Base-by-base conservation (phyloP, 805 yeast genomes). In the Kurtzmaniella fragi region DNA sequence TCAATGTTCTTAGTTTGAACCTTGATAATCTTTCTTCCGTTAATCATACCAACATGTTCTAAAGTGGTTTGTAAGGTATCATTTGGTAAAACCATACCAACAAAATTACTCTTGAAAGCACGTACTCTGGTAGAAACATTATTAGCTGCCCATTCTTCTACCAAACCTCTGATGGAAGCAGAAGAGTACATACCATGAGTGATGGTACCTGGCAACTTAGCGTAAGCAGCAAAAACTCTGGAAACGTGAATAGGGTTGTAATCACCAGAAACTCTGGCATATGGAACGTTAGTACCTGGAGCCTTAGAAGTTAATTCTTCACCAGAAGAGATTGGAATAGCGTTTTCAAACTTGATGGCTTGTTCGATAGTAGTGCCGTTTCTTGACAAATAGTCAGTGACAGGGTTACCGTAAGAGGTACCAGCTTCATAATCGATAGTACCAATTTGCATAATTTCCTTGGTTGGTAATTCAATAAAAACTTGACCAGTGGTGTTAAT, bases 161-260 rank as follows among this genome's bases (percentile, higher is more conserved):
- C 96, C 59, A 89, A 77, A 27, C 95, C 80, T 73, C 99, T 84
- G 51, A 90, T 91, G 46, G 95, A 77, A 45, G 97, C 99, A 59
- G 95, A 85, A 15, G 97, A 86, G 76, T 79, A 95, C 99, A 93
- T 95, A 62, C 99, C 99, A 59, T 95, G 99, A 28, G 99, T 93
- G 56, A 93, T 93, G 29, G 98, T 93, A 50, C 99, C 99, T 43
- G 96, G 96, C 57, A 93, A 75, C 56, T 80, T 80, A 33, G 96
- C 98, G 61, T 93, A 93, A 46, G 80, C 75, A 41, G 99, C 90
- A 67, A 93, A 93, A 37, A 88, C 93, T 60, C 95, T 83, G 28
- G 95, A 85, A 44, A 95, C 98, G 62, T 93, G 99, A 54, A 93
- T 93, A 46, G 99, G 99, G 67, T 93, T 93, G 80, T 78, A 91